Evolutionary conservation across 768 basidiomycete species (phyloP).

Genomic region (Boletales sp.): DNA sequence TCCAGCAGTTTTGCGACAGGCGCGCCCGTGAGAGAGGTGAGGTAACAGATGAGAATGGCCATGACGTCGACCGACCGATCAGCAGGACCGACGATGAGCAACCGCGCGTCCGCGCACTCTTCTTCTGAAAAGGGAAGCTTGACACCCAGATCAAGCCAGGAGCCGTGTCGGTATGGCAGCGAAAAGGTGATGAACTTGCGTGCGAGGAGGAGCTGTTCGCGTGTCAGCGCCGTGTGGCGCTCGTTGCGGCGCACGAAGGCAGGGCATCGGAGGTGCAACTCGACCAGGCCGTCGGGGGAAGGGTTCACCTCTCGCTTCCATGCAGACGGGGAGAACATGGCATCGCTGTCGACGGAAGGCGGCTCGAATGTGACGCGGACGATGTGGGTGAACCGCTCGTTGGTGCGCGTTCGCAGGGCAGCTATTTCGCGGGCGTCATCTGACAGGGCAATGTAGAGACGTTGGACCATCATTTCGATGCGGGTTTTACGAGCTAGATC

Average conservation of each 20-base stretch:
- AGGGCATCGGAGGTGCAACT: conserved; percentile 2
- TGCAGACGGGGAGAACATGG: neutral
- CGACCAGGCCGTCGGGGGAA: neutral
- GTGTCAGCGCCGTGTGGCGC: neutral
- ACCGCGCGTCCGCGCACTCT: conserved; percentile 6
- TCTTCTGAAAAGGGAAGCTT: neutral
- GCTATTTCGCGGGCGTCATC: conserved; percentile 3
- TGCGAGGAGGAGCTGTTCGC: neutral
- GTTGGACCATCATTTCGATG: neutral
- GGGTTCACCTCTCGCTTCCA: neutral
- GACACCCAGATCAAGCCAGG: neutral
- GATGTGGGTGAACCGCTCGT: neutral
- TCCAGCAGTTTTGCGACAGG: neutral
- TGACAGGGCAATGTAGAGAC: conserved; percentile 1
- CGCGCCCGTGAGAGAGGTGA: conserved; percentile 15
- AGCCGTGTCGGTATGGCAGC: neutral
- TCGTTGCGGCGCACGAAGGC: neutral
- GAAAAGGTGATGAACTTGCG: neutral
- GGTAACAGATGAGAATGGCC: conserved; percentile 24
- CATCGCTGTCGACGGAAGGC: neutral
- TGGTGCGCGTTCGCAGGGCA: neutral
- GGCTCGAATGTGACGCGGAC: neutral
- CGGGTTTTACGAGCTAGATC: neutral
- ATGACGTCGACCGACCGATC: conserved; percentile 31
- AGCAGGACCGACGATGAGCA: conserved; percentile 27